Evolutionary conservation across 208 protist species (phyloP).

Genomic region (Trypanosoma brucei): DNA sequence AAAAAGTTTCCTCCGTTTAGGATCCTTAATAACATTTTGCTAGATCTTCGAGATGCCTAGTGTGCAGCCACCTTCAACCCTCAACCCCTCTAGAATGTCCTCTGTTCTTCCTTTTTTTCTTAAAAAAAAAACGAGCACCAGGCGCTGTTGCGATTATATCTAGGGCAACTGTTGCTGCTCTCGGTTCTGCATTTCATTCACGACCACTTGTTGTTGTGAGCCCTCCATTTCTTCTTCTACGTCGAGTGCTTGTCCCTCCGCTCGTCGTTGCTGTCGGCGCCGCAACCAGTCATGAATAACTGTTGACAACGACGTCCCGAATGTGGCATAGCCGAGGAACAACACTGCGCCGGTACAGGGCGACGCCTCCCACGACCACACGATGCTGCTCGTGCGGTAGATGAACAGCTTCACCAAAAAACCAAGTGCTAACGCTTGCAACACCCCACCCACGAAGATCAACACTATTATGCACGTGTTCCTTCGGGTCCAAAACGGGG

Average conservation of each 20-base stretch:
- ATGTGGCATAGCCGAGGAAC: conserved; percentile 19
- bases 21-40: too few species aligned
- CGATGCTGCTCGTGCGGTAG: conserved; percentile 49
- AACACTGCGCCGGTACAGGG: conserved; percentile 53
- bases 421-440: conserved; percentile 54
- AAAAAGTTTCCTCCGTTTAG: too few species aligned
- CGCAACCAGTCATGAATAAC: neutral
- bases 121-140: too few species aligned
- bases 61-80: too few species aligned
- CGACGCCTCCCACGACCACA: conserved; percentile 77
- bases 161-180: too few species aligned
- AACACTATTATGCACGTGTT: conserved; percentile 32
- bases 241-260: neutral
- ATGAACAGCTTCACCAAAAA: conserved; percentile 62
- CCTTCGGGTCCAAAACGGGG: conserved; percentile 51
- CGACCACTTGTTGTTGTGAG: too few species aligned
- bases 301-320: conserved; percentile 6
- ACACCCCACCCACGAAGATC: conserved; percentile 27
- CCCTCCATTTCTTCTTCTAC: neutral
- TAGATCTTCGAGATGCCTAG: too few species aligned
- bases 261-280: neutral
- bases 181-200: too few species aligned
- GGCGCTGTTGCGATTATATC: too few species aligned
- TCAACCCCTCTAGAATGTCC: too few species aligned
- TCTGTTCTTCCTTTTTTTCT: too few species aligned